Base-by-base conservation (phyloP, 1,284 basidiomycete genomes). In the Trichosporon coremiiforme region DNA sequence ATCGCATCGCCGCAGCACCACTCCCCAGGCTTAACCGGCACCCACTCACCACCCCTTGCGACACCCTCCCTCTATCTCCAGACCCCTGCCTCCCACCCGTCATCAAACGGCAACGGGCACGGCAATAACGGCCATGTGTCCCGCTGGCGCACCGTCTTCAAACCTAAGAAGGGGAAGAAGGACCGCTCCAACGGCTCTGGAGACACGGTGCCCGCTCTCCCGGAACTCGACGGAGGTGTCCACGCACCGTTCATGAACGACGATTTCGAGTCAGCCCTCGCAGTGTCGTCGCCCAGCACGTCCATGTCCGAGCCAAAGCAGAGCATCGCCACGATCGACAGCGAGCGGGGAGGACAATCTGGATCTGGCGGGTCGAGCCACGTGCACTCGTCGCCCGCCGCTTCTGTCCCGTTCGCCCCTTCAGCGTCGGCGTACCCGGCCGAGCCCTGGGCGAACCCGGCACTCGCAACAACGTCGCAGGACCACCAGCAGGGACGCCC, bases 251-350 rank as follows among this genome's bases (percentile, higher is more conserved):
- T 68, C 45, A 66, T 71, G 25, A n/a, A 69, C 15, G 47, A 65
- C 62, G 72, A 73, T n/a, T 71, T 73, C 38, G 70, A 73, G 15
- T 60, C 67, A 6, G 62, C 66, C 0, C 67, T 71, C 31, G 66
- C 70, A 2, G 17, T 62, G 15, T 29, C 41, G 6, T 60, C 65
- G 9, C 60, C 57, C 20, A 62, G 65, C 33, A 45, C 68, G 15
- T 69, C 68, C 20, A 47, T 65, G 12, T 65, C 67, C 9, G 67
- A 68, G 36, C 53, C 64, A 9, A 66, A 36, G 13, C 65, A 55
- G 50, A 53, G 47, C 64, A 50, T 47, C 47, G 45, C 68, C 41
- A 63, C 36, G 55, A 41, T 63, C 22, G 71, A 70, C 53, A 67
- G 66, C 57, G 38, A 53, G 13, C 29, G 31, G 2, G 55, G 64